A percentile compares a stretch with the other conserved stretches of the same genome.
Conservation (phyloP, 2,329 filamentous ascomycete species). For the Pseudocercospora pini-densiflorae region DNA sequence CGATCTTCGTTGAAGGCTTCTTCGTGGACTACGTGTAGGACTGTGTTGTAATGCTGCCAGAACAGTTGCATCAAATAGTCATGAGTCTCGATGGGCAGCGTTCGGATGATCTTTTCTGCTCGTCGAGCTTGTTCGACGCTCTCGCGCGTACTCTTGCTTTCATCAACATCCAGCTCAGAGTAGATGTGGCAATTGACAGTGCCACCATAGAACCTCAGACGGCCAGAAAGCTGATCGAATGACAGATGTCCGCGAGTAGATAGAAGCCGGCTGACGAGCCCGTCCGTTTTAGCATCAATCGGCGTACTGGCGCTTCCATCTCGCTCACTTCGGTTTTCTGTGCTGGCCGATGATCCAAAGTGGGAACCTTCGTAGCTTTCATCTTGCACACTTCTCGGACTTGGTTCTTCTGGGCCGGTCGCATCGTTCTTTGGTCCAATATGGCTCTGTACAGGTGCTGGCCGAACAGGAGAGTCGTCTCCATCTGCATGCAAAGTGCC, state of each 20-base stretch:
- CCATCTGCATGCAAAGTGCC: slow-evolving; percentile 27
- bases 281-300: slow-evolving; percentile 31
- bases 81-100: slow-evolving; percentile 30
- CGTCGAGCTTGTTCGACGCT: slow-evolving; percentile 28
- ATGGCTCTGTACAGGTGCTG: slow-evolving; percentile 10
- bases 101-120: slow-evolving; percentile 32
- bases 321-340: slow-evolving; percentile 20
- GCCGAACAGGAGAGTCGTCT: slow-evolving; percentile 27
- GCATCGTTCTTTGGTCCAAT: slow-evolving; percentile 11
- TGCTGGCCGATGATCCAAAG: slow-evolving; percentile 18
- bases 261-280: slow-evolving; percentile 30
- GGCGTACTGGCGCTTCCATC: slow-evolving; percentile 21
- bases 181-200: slow-evolving; percentile 35
- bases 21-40: slow-evolving; percentile 34
- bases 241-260: slow-evolving; percentile 35
- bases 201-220: slow-evolving; percentile 32
- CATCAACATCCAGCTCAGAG: slow-evolving; percentile 28
- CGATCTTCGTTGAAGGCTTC: slow-evolving; percentile 34
- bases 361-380: slow-evolving; percentile 21
- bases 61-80: slow-evolving; percentile 35
- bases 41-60: slow-evolving; percentile 35
- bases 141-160: slow-evolving; percentile 21
- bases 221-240: slow-evolving; percentile 33
- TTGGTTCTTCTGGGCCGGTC: slow-evolving; percentile 19
- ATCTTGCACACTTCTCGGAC: slow-evolving; percentile 23